These are phyloP conservation scores for Colletotrichum sp. DNA, from an alignment of 2,329 filamentous ascomycete genomes.

Conservation along the genomic window DNA sequence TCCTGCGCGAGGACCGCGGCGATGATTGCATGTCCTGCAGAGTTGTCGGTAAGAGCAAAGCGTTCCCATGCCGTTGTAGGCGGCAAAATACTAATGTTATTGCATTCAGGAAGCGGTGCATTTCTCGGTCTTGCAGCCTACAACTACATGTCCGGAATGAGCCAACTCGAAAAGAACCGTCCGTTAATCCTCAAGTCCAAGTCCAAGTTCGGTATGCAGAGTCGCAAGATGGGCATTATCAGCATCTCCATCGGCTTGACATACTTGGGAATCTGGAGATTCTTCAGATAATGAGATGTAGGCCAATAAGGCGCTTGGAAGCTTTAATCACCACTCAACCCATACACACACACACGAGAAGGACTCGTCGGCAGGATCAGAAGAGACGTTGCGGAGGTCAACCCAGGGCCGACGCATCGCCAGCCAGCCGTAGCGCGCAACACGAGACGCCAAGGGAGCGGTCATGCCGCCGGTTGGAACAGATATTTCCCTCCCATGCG, in stretches of 20 bases:
- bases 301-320: background rate
- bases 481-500: background rate
- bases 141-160: conserved; percentile 77
- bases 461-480: background rate
- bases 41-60: conserved; percentile 65
- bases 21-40: conserved; percentile 76
- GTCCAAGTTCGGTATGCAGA: conserved; percentile 75
- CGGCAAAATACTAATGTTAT: background rate
- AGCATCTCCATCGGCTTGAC: conserved; percentile 71
- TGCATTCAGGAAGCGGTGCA: conserved; percentile 67
- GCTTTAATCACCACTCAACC: background rate
- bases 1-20: conserved; percentile 60
- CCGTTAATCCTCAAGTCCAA: conserved; percentile 71
- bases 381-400: background rate
- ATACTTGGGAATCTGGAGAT: conserved; percentile 73
- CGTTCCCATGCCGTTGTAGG: background rate
- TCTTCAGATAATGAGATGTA: conserved; percentile 56
- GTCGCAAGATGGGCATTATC: conserved; percentile 70
- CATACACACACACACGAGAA: background rate
- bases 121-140: conserved; percentile 79
- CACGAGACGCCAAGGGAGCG: background rate
- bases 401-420: background rate
- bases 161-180: conserved; percentile 71
- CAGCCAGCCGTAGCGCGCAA: background rate
- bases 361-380: background rate